Percentiles rank a stretch among this genome's conserved stretches.
Conservation (phyloP, 2,329 filamentous ascomycete species). For the Alternaria gansuensis region DNA sequence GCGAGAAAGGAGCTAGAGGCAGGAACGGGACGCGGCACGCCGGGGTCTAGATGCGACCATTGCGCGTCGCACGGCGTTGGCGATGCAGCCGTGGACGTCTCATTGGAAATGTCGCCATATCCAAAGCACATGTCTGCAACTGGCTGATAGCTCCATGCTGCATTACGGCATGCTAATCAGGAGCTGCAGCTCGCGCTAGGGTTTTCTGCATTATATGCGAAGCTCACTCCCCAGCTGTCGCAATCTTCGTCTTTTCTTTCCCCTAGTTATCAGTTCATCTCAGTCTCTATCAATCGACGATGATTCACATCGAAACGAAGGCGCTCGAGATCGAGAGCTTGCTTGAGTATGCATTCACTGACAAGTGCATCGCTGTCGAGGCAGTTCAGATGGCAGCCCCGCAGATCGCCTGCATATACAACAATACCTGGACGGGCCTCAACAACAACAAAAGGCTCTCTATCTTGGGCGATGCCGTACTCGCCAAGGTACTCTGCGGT, state of each 20-base stretch:
- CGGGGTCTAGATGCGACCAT: constrained; percentile 10
- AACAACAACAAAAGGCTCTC: constrained; percentile 25
- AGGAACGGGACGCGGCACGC: constrained; percentile 20
- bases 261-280: not conserved
- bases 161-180: not conserved
- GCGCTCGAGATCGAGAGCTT: constrained; percentile 16
- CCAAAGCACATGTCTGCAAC: too few relatives aligned
- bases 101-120: not conserved
- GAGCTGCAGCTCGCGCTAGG: not conserved
- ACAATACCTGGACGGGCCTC: not conserved
- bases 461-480: constrained; percentile 21
- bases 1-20: constrained; percentile 11
- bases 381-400: constrained; percentile 26
- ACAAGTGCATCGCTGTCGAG: constrained; percentile 24
- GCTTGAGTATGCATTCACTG: constrained; percentile 16
- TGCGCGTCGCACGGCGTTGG: constrained; percentile 10
- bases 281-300: not conserved
- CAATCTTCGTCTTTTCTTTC: not conserved
- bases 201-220: not conserved
- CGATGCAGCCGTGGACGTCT: not conserved
- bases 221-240: not conserved
- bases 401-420: not conserved
- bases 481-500: constrained; percentile 17
- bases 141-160: not conserved
- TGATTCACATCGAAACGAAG: not conserved